phyloP scores from a whole-genome alignment of 2,329 filamentous ascomycete species.

The Pseudocercospora vitis region DNA sequence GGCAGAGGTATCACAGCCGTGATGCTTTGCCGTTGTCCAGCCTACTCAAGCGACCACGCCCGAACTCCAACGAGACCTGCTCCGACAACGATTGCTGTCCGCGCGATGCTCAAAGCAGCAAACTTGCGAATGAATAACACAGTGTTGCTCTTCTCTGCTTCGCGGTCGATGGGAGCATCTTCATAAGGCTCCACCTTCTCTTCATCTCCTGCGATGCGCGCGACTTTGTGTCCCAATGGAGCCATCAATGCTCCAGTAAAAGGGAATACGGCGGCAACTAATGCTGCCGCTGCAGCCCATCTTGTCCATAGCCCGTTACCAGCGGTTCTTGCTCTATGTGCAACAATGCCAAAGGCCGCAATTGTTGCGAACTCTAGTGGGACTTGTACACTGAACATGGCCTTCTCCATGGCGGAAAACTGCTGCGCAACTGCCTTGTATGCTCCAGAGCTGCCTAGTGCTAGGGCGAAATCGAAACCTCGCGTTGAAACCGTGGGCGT shows the following conservation, averaged over 20 bases:
- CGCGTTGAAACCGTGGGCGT: slow-evolving; percentile 24
- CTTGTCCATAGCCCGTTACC: slow-evolving; percentile 18
- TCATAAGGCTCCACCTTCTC: slow-evolving; percentile 35
- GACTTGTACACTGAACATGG: slow-evolving; percentile 26
- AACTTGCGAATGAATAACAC: slow-evolving; percentile 31
- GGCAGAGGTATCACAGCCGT: too few species aligned
- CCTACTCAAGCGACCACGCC: neutral
- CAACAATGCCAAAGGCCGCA: slow-evolving; percentile 25
- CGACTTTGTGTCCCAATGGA: slow-evolving; percentile 31
- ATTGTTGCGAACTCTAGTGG: slow-evolving; percentile 30
- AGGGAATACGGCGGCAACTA: slow-evolving; percentile 28
- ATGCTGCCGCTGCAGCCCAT: slow-evolving; percentile 28
- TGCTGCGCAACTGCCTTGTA: slow-evolving; percentile 34
- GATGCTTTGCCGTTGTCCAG: too few species aligned
- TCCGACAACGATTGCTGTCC: slow-evolving; percentile 22
- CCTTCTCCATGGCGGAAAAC: slow-evolving; percentile 28
- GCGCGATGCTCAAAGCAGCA: slow-evolving; percentile 24
- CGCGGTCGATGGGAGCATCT: slow-evolving; percentile 33
- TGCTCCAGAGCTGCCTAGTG: slow-evolving; percentile 23
- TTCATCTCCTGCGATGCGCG: slow-evolving; percentile 31
- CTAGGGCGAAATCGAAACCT: slow-evolving; percentile 20
- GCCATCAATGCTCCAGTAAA: slow-evolving; percentile 30
- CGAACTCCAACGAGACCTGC: slow-evolving; percentile 11
- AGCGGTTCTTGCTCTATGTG: slow-evolving; percentile 21
- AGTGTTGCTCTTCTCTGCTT: slow-evolving; percentile 34